A percentile compares a stretch with the other conserved stretches of the same genome.
Conservation (phyloP, 2,329 filamentous ascomycete species). For the Leptographium galeiforme region DNA sequence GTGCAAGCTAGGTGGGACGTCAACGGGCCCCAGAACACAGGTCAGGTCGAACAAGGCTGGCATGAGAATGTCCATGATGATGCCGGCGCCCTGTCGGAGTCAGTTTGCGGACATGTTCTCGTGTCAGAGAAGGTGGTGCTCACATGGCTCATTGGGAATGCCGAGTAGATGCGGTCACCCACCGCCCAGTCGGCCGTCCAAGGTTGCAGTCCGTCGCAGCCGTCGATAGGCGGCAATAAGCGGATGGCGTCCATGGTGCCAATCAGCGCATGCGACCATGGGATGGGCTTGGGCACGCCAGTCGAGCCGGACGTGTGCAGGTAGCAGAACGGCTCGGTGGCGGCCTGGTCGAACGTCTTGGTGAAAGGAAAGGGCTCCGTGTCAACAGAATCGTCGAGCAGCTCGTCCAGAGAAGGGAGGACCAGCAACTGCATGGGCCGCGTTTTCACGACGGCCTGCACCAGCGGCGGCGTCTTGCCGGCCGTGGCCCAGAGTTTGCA, state of each 20-base stretch:
- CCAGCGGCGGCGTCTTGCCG: not conserved
- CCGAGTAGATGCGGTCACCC: slow-evolving; percentile 5
- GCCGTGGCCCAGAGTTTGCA: slow-evolving; percentile 1
- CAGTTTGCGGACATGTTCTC: too few relatives aligned
- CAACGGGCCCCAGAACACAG: not conserved
- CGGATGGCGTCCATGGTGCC: not conserved
- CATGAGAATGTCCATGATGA: slow-evolving; percentile 4
- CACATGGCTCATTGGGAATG: slow-evolving; percentile 25
- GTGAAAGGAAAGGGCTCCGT: not conserved
- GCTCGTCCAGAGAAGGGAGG: not conserved
- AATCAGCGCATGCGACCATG: slow-evolving; percentile 12
- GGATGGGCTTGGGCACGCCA: slow-evolving; percentile 30
- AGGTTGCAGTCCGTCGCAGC: slow-evolving; percentile 1
- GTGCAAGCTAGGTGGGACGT: slow-evolving; percentile 13
- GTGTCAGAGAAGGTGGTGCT: not conserved
- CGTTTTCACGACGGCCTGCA: not conserved
- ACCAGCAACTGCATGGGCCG: not conserved
- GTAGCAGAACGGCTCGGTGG: slow-evolving; percentile 19
- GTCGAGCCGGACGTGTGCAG: slow-evolving; percentile 33
- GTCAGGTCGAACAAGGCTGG: not conserved
- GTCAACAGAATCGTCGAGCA: not conserved
- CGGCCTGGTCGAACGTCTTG: slow-evolving; percentile 11
- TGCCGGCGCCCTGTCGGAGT: not conserved
- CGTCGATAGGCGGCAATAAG: not conserved
- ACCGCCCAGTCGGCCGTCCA: not conserved